Evolutionary conservation across 2,329 filamentous ascomycete genomes (phyloP), one percentile per base, ranked within the genome.

Genomic region (Rasamsonia emersonii): DNA sequence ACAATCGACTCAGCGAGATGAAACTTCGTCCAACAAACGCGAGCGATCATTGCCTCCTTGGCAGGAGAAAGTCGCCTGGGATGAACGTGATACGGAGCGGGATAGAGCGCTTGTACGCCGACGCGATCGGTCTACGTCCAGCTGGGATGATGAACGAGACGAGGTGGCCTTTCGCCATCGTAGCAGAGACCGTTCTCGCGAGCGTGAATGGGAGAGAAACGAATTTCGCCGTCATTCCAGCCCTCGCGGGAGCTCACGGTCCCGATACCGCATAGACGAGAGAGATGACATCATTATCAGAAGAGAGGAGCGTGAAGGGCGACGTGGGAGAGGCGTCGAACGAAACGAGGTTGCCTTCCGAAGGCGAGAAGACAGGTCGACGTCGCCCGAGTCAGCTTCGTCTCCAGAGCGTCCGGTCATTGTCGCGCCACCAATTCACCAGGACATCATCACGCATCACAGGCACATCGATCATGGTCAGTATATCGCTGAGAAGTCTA

Each of bases 401-500:
- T 56, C 61, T 28, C 60, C 64, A 6, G 68, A 71, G 26, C 77
- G 75, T 18, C 71, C 72, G 41, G 70, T 82, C 26, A 79, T 91
- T 47, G 73, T 77, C 24, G 78, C 79, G 13, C 86, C 86, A 19
- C 82, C 80, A 1, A 85, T 93, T 45, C 83, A 89, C 58, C 77
- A 89, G 50, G 84, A 94, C 53, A 78, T 93, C 37, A 88, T 93
- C 43, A 93, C 85, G 0, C 84, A 91, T 59, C 89, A 91, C 54
- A 74, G 79, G 36, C 82, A 89, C 51, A 81, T 93, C 46, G 83
- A 93, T 51, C 85, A 93, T 60, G 86, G 83, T 85, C 4, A 7
- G 20, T 10, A 10, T 8, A 9, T 16, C 13, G 4, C 24, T 7
- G 14, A 18, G 4, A 10, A 20, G 11, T 37, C 13, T 30, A 23